Evolutionary conservation across 345 rosid genomes (phyloP), one percentile per base, ranked within the genome.

Genomic region (Acer negundo): DNA sequence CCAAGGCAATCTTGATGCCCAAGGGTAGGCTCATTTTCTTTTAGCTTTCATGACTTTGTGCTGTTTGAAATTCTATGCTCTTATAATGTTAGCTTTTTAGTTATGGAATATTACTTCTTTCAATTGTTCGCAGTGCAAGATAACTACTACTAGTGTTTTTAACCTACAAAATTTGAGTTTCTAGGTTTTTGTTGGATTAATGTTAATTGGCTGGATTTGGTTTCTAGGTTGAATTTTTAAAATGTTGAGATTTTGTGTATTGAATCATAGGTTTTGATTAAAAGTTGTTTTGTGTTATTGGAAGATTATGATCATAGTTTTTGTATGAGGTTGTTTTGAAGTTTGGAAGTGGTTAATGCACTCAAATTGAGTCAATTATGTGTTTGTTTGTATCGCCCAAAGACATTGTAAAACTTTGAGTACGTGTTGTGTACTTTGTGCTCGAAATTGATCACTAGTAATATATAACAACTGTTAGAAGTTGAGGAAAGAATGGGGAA

Each of bases 1-100:
- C 49, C 98, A 89, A 55, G 94, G 90, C 49, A 92, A 85, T 84
- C 91, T 86, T 11, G 95, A 90, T 77, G 86, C 86, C 51, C 86
- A 89, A 75, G 87, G 85, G 90, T 86, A 79, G 10, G 80, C 62
- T 74, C 22, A 4, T 38, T 1, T 47, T 23, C 7, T 61, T 69
- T 56, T 16, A 28, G 15, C 40, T 63, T 26, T 63, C 67, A 46
- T 46, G 49, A 10, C 12, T 46, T 46, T 10, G 12, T 46, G 15
- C 10, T 42, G 46, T 42, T 67, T 28, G 15, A 70, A 28, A 28
- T 17, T 70, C 5, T 70, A 1, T 23, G 35, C 46, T 70, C 49
- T 13, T 68, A 31, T 46, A 47, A 68, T 46, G 46, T 26, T 47
- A 46, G 38, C n/a, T 69, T 69, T 69, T 24, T 22, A 1, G 31